phyloP scores from a whole-genome alignment of 352 stramenopile species.

The Achlya hypogyna region DNA sequence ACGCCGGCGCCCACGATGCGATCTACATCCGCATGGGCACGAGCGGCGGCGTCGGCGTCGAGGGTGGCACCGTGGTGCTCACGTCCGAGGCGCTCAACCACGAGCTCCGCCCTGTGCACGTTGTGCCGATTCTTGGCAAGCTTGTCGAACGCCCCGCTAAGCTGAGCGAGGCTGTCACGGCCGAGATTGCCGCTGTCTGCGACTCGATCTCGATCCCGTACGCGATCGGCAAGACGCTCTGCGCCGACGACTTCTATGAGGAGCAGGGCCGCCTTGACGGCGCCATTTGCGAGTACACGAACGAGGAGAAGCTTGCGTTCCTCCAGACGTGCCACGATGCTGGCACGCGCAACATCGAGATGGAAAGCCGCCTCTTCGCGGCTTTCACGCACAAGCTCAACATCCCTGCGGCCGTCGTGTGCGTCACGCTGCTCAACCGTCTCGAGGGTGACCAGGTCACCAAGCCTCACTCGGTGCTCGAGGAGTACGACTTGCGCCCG shows the following conservation, averaged over 20 bases:
- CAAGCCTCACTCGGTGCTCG: constrained; percentile 46
- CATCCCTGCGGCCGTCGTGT: constrained; percentile 65
- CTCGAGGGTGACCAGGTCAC: constrained; percentile 67
- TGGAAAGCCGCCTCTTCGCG: constrained; percentile 66
- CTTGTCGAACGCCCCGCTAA: constrained; percentile 42
- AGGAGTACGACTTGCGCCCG: constrained; percentile 52
- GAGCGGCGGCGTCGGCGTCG: constrained; percentile 64
- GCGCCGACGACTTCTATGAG: constrained; percentile 81
- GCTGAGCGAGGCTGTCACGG: constrained; percentile 41
- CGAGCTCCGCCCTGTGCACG: constrained; percentile 53
- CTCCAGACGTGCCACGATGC: constrained; percentile 38
- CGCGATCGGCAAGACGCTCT: constrained; percentile 70
- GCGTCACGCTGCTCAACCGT: constrained; percentile 69
- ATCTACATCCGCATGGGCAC: constrained; percentile 78
- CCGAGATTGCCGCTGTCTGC: constrained; percentile 43
- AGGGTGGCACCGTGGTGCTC: constrained; percentile 69
- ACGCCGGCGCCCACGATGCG: constrained; percentile 42
- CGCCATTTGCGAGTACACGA: constrained; percentile 68
- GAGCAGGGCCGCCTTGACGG: constrained; percentile 74
- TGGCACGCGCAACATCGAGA: constrained; percentile 80
- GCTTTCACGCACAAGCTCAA: constrained; percentile 68
- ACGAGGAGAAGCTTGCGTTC: constrained; percentile 71
- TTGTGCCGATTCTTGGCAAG: constrained; percentile 52
- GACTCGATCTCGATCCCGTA: constrained; percentile 43
- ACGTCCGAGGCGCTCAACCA: constrained; percentile 78